These are phyloP conservation scores for Immersiella caudata DNA, from an alignment of 495 filamentous ascomycete species.

Conservation along the genomic window DNA sequence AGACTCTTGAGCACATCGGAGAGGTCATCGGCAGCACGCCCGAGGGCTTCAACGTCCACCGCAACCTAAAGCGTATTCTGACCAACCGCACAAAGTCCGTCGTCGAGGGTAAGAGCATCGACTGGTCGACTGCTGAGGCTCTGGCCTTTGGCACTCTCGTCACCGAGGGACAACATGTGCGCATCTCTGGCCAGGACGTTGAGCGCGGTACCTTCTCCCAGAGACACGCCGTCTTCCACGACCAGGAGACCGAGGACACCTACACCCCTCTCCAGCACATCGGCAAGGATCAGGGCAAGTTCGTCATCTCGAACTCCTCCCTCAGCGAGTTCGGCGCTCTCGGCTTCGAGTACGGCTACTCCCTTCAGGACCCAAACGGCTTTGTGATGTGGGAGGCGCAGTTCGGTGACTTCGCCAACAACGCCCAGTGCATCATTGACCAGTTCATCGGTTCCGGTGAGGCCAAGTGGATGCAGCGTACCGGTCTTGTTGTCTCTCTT, in stretches of 20 bases:
- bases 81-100: constrained; percentile 88
- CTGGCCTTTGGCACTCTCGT: constrained; percentile 92
- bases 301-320: constrained; percentile 96
- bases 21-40: constrained; percentile 73
- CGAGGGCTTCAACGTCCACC: constrained; percentile 84
- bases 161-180: constrained; percentile 91
- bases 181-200: constrained; percentile 97
- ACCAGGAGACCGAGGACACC: constrained; percentile 89
- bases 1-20: constrained; percentile 76
- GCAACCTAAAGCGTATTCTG: constrained; percentile 96
- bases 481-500: constrained; percentile 89
- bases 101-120: constrained; percentile 88
- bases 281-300: constrained; percentile 84
- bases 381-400: constrained; percentile 99
- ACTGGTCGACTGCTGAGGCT: constrained; percentile 97
- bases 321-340: constrained; percentile 93
- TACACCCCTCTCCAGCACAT: constrained; percentile 92
- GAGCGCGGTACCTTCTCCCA: constrained; percentile 99
- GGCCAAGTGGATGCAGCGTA: constrained; percentile 97
- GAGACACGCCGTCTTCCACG: constrained; percentile 94
- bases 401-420: constrained; percentile 99
- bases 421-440: constrained; percentile 97
- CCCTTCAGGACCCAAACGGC: constrained; percentile 91
- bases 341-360: constrained; percentile 99
- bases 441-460: constrained; percentile 98